Evolutionary conservation across 73 alveolate genomes (phyloP).

Genomic region (Blepharisma japonicum): DNA sequence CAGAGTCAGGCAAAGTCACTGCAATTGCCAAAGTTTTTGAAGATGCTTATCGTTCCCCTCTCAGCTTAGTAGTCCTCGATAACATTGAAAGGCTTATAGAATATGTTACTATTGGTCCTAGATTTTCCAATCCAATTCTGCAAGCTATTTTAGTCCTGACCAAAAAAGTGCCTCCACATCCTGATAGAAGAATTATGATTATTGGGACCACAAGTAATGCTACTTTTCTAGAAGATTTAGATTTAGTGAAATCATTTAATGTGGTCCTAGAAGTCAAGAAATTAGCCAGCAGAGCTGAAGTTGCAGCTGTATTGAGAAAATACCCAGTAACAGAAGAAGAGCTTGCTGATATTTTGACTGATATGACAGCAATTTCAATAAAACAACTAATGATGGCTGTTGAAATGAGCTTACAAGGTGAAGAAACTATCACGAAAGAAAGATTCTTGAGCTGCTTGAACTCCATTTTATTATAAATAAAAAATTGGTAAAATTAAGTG

Average conservation of each 20-base stretch:
- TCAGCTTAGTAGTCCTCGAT: slow-evolving; percentile 90
- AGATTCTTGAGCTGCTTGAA: slow-evolving; percentile 16
- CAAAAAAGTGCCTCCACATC: slow-evolving; percentile 98
- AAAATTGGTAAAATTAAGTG: too few relatives aligned
- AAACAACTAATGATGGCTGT: background rate
- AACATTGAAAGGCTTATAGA: slow-evolving; percentile 98
- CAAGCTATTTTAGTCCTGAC: slow-evolving; percentile 92
- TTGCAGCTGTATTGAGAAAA: background rate
- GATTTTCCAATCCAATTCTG: slow-evolving; percentile 96
- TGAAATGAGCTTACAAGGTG: slow-evolving; percentile 24
- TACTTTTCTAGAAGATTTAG: slow-evolving; percentile 84
- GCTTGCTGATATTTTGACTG: background rate
- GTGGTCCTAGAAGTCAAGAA: slow-evolving; percentile 9
- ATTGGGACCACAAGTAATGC: slow-evolving; percentile 95
- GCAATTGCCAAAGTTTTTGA: slow-evolving; percentile 94
- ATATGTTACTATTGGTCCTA: slow-evolving; percentile 98
- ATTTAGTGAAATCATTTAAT: slow-evolving; percentile 41
- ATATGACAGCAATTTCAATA: background rate
- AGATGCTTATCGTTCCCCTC: slow-evolving; percentile 98
- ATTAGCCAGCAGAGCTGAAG: background rate
- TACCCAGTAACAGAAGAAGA: slow-evolving; percentile 10
- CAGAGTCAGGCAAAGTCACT: slow-evolving; percentile 43
- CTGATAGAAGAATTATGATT: slow-evolving; percentile 88
- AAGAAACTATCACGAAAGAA: background rate
- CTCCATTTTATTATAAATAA: slow-evolving; percentile 10